Conservation (phyloP, 1,284 basidiomycete species). For the Cryptococcus amylolentus region DNA sequence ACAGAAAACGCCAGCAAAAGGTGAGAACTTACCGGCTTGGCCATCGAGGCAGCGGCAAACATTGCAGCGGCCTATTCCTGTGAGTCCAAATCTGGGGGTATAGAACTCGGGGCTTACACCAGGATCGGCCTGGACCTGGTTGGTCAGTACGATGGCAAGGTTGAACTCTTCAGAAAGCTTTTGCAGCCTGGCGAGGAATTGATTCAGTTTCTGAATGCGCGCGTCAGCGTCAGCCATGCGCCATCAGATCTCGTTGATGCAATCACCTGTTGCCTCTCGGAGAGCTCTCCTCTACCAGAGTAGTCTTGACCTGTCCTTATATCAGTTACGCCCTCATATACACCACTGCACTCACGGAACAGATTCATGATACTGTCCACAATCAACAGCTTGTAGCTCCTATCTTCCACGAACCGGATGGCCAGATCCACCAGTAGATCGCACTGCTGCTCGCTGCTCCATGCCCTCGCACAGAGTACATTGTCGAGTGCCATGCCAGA, state of each 20-base stretch:
- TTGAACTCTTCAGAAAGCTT: conserved; percentile 83
- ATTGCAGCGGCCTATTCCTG: conserved; percentile 68
- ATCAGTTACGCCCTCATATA: conserved; percentile 3
- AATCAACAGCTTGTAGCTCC: conserved; percentile 49
- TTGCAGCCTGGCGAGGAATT: conserved; percentile 85
- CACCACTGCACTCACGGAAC: conserved; percentile 58
- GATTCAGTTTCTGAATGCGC: conserved; percentile 50
- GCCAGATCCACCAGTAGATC: conserved; percentile 48
- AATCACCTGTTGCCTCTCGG: conserved; percentile 73
- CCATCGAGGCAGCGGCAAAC: conserved; percentile 81
- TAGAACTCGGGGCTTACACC: conserved; percentile 54
- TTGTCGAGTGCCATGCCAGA: conserved; percentile 74
- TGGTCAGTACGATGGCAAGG: conserved; percentile 82
- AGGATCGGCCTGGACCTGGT: conserved; percentile 84
- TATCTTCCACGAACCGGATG: conserved; percentile 48
- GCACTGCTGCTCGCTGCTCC: conserved; percentile 48
- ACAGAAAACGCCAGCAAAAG: neutral
- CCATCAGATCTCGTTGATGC: neutral
- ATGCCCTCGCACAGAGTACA: conserved; percentile 42
- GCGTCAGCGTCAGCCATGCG: neutral
- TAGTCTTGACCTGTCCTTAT: conserved; percentile 62
- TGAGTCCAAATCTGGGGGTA: neutral
- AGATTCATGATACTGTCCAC: conserved; percentile 92
- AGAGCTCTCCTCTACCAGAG: conserved; percentile 84
- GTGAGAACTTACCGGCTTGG: conserved; percentile 64